These are phyloP conservation scores for Geotrichum europaeum DNA, from an alignment of 1,139 yeast genomes.

Conservation along the genomic window DNA sequence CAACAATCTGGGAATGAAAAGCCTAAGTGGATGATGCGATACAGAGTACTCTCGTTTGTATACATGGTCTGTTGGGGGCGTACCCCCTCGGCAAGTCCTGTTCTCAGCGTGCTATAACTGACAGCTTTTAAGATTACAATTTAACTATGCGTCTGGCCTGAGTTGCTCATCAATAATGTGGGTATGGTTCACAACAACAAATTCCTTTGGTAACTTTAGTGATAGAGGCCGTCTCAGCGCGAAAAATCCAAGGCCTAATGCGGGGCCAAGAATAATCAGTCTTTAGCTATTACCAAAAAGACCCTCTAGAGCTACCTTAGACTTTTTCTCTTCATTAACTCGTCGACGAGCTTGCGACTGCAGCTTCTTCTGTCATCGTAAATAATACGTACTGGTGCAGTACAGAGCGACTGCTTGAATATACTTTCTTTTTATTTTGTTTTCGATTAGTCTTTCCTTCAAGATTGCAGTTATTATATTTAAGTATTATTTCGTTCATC, in stretches of 20 bases:
- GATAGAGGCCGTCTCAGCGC: neutral
- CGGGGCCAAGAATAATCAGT: neutral
- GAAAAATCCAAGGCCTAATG: neutral
- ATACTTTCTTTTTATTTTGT: too few relatives aligned
- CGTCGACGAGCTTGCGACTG: neutral
- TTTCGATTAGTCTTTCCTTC: too few relatives aligned
- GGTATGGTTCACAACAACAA: neutral
- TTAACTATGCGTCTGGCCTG: neutral
- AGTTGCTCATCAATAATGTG: neutral
- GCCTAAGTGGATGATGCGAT: too few relatives aligned
- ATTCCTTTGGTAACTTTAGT: neutral
- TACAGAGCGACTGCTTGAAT: neutral
- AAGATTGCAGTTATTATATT: too few relatives aligned
- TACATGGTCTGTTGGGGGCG: neutral
- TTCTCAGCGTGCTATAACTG: neutral
- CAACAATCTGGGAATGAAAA: too few relatives aligned
- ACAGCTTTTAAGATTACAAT: neutral
- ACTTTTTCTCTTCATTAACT: neutral
- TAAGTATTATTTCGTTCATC: too few relatives aligned
- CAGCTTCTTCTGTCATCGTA: neutral
- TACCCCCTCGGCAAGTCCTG: neutral
- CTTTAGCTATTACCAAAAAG: neutral
- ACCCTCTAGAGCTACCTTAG: neutral
- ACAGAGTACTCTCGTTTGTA: too few relatives aligned
- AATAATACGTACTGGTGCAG: too few relatives aligned